phyloP scores from a whole-genome alignment of 163 green algal species.

The Scenedesmus sp. region DNA sequence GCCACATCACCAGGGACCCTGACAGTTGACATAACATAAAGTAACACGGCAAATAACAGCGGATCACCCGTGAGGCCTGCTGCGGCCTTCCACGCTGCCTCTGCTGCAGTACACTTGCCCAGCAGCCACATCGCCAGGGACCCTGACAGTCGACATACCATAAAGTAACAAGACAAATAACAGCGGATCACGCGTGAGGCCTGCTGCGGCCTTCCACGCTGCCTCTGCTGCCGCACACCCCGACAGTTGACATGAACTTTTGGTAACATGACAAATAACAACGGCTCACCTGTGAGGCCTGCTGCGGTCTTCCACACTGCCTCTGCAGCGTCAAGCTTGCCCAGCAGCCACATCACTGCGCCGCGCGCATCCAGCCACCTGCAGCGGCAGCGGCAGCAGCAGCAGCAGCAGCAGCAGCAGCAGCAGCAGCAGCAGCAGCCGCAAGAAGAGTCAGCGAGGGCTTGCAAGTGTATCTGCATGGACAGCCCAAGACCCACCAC shows the following conservation, averaged over 20 bases:
- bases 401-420: neutral
- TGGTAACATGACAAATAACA: neutral
- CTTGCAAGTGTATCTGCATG: no score
- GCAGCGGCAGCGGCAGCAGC: conserved; percentile 6
- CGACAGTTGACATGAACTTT: neutral
- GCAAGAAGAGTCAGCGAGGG: no score
- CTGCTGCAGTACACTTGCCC: conserved; percentile 57
- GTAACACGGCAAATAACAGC: neutral
- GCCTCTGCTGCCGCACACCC: neutral
- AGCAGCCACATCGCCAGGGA: conserved; percentile 49
- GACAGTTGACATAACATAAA: neutral
- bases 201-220: neutral
- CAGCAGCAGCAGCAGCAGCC: no score
- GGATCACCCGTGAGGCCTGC: neutral
- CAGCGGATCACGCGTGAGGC: neutral
- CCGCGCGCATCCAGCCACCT: conserved; percentile 57
- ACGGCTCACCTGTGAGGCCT: neutral
- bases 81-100: conserved; percentile 54
- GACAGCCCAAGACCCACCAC: no score
- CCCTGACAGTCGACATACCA: neutral
- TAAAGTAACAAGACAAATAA: neutral
- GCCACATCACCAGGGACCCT: conserved; percentile 31
- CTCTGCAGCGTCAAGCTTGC: conserved; percentile 61
- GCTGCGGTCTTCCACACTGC: conserved; percentile 49
- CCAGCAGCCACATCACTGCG: conserved; percentile 33